phyloP scores from a whole-genome alignment of 306 rosid species.

The Prunus salicina region DNA sequence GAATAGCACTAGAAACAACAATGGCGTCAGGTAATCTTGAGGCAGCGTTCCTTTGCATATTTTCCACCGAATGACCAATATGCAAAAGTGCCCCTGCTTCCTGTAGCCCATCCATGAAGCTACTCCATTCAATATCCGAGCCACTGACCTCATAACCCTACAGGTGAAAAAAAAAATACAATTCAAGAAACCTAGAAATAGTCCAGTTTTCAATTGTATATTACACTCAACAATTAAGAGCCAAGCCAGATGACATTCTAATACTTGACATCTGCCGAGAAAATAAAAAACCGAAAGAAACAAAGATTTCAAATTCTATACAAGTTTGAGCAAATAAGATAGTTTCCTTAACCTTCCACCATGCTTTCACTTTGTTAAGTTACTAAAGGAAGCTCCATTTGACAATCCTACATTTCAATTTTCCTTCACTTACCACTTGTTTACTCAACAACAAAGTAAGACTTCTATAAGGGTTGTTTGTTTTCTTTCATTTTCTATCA shows the following conservation, averaged over 20 bases:
- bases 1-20: conserved; percentile 31
- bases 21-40: conserved; percentile 19
- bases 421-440: no score
- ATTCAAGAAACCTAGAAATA: neutral
- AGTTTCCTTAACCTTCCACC: neutral
- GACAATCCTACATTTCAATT: neutral
- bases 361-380: neutral
- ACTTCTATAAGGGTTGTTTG: neutral
- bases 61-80: conserved; percentile 26
- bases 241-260: neutral
- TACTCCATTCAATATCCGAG: conserved; percentile 30
- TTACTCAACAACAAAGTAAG: neutral
- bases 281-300: no score
- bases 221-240: neutral
- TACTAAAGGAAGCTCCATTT: neutral
- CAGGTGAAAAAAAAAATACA: neutral
- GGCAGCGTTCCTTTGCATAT: neutral
- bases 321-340: neutral
- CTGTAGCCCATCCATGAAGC: conserved; percentile 31
- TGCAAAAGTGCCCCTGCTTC: conserved; percentile 24
- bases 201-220: neutral
- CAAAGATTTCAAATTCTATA: no score
- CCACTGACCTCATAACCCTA: conserved; percentile 38
- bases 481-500: neutral
- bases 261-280: neutral